Percentiles rank a stretch among this genome's conserved stretches.
These are phyloP conservation scores for Phytophthora fragariaefolia DNA, from an alignment of 352 stramenopile genomes.

Conservation along the genomic window DNA sequence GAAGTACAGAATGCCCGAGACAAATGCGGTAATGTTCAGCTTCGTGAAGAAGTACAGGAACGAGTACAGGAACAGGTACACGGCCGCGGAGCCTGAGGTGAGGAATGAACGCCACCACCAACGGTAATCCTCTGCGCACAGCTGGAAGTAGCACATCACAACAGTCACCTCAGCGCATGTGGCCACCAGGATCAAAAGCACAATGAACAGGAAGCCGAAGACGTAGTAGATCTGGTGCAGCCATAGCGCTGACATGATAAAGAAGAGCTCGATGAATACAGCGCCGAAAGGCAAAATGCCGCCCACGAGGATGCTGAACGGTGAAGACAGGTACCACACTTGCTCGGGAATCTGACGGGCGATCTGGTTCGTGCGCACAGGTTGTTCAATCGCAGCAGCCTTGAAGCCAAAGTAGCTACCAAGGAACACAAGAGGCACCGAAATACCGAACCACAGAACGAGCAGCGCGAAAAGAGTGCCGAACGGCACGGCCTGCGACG, in stretches of 20 bases:
- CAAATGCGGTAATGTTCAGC: conserved; percentile 96
- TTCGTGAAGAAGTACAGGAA: conserved; percentile 99
- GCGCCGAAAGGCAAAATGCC: conserved; percentile 99
- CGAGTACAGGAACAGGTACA: conserved; percentile 99
- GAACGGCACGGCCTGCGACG: conserved; percentile 93
- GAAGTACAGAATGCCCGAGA: conserved; percentile 98
- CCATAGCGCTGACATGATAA: conserved; percentile 99
- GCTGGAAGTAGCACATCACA: conserved; percentile 99
- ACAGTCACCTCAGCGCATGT: conserved; percentile 99
- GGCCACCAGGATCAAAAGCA: conserved; percentile 97
- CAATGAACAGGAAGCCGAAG: conserved; percentile 99
- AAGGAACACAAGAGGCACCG: conserved; percentile 98
- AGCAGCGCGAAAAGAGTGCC: conserved; percentile 97
- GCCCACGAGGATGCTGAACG: conserved; percentile 95
- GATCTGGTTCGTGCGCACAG: conserved; percentile 92
- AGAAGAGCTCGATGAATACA: conserved; percentile 99
- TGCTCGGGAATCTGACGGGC: conserved; percentile 93
- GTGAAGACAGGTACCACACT: conserved; percentile 96
- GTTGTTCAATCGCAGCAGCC: conserved; percentile 85
- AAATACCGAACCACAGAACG: conserved; percentile 98
- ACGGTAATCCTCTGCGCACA: conserved; percentile 99
- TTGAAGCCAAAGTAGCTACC: conserved; percentile 98
- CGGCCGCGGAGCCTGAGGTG: conserved; percentile 94
- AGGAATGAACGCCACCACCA: conserved; percentile 98
- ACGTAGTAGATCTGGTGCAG: conserved; percentile 99